Conservation (phyloP, 768 basidiomycete species). For the Mycena galericulata region DNA sequence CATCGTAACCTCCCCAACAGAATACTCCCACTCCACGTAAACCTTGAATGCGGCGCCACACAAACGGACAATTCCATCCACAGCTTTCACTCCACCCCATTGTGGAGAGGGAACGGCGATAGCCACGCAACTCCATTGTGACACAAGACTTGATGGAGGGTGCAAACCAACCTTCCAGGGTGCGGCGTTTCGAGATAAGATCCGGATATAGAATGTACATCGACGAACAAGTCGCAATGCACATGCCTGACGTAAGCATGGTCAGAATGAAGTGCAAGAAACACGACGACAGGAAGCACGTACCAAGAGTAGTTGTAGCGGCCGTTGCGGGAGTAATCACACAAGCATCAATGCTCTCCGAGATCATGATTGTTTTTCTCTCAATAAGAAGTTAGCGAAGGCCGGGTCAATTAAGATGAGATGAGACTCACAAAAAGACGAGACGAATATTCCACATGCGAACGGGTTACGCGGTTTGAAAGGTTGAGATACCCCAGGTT, state of each 20-base stretch:
- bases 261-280: background rate
- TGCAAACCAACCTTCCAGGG: background rate
- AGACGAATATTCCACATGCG: background rate
- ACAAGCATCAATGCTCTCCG: background rate
- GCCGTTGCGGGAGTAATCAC: background rate
- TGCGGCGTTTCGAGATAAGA: background rate
- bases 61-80: background rate
- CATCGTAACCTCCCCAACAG: background rate
- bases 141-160: background rate
- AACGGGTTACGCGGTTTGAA: background rate
- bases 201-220: background rate
- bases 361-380: background rate
- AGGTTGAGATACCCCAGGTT: background rate
- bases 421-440: background rate
- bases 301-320: background rate
- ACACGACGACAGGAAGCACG: background rate
- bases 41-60: background rate
- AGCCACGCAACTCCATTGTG: background rate
- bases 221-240: background rate
- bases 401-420: background rate
- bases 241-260: background rate
- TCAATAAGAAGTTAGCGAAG: too few relatives aligned
- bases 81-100: background rate
- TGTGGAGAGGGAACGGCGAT: background rate
- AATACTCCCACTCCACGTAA: background rate